Evolutionary conservation across 2,329 filamentous ascomycete genomes (phyloP).

Genomic region (Phoma sp.): DNA sequence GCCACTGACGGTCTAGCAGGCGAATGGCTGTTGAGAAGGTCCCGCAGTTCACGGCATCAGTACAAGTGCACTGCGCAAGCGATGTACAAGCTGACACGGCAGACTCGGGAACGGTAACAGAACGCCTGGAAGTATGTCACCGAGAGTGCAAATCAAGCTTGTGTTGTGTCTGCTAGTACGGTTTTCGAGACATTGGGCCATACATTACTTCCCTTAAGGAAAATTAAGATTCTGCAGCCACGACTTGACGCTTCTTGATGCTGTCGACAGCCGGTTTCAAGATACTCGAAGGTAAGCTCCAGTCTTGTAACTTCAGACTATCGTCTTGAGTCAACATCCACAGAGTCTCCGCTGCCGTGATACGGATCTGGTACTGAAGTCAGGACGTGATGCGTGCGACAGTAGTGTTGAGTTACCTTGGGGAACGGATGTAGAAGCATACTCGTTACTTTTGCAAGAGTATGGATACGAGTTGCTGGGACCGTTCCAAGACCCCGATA

Average conservation of each 20-base stretch:
- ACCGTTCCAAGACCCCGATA: conserved; percentile 73
- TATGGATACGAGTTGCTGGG: conserved; percentile 60
- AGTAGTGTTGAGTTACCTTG: conserved; percentile 56
- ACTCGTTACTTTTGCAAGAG: conserved; percentile 71
- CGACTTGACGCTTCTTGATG: conserved; percentile 23
- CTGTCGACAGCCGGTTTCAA: conserved; percentile 39
- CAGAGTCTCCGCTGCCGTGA: conserved; percentile 51
- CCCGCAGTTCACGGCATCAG: conserved; percentile 3
- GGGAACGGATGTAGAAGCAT: conserved; percentile 86
- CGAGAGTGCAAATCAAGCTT: background rate
- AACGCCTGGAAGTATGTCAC: background rate
- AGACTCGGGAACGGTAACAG: background rate
- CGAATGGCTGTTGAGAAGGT: background rate
- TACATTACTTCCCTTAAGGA: background rate
- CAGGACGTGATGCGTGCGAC: background rate
- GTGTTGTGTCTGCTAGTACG: background rate
- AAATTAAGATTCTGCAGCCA: conserved; percentile 1
- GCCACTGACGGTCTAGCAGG: background rate
- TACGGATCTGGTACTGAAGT: conserved; percentile 32
- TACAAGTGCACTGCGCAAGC: background rate
- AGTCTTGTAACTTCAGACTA: conserved; percentile 44
- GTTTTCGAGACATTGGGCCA: background rate
- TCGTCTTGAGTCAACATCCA: conserved; percentile 48
- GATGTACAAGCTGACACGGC: conserved; percentile 2
- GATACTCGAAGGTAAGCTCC: conserved; percentile 42